Evolutionary conservation across 1,284 basidiomycete species (phyloP).

Genomic region (Phellopilus nigrolimitatus): DNA sequence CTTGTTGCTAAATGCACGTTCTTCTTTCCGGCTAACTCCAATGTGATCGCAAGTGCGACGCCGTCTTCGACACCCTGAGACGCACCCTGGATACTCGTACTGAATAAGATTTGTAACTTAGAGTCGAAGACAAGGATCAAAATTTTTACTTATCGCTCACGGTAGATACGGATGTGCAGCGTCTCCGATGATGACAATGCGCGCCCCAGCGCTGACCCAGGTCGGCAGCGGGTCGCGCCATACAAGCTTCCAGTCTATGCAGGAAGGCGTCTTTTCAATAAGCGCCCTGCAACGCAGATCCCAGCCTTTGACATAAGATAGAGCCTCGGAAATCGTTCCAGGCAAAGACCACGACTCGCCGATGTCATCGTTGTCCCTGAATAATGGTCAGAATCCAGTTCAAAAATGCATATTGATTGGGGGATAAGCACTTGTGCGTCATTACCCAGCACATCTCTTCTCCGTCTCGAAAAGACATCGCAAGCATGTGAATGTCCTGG

Average conservation of each 20-base stretch:
- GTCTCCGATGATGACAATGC: constrained; percentile 23
- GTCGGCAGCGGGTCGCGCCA: constrained; percentile 24
- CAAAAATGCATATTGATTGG: neutral
- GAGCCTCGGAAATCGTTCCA: constrained; percentile 24
- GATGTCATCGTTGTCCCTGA: constrained; percentile 23
- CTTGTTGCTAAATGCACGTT: constrained; percentile 21
- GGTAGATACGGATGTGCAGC: constrained; percentile 23
- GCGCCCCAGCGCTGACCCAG: constrained; percentile 21
- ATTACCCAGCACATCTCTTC: constrained; percentile 24
- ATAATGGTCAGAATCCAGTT: neutral
- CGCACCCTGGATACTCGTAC: constrained; percentile 24
- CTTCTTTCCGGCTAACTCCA: constrained; percentile 22
- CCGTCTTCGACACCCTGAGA: constrained; percentile 25
- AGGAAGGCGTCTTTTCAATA: constrained; percentile 19
- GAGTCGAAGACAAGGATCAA: neutral
- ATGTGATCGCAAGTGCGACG: constrained; percentile 21
- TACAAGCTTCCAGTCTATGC: constrained; percentile 26
- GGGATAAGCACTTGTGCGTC: constrained; percentile 19
- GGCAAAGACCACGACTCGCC: constrained; percentile 24
- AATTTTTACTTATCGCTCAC: too few relatives aligned
- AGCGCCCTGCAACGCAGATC: constrained; percentile 19
- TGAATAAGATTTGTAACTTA: constrained; percentile 13
- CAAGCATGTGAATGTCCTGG: constrained; percentile 22
- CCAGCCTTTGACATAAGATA: constrained; percentile 22
- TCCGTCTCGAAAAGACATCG: constrained; percentile 20